phyloP scores from a whole-genome alignment of 805 yeast genomes.

The Yarrowia yakushimensis region DNA sequence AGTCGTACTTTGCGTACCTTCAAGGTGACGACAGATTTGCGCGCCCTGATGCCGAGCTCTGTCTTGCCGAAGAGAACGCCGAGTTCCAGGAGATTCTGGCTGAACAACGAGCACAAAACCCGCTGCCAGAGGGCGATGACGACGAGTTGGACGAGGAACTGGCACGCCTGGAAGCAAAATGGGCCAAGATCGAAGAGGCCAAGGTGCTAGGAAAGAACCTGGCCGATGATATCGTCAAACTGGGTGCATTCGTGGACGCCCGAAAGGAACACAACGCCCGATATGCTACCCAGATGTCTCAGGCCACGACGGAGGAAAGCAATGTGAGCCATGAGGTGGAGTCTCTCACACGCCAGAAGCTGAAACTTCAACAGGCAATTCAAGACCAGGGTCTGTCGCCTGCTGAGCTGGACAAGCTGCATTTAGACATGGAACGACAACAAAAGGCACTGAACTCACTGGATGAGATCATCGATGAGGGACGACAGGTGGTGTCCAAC shows the following conservation, averaged over 20 bases:
- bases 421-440: slow-evolving; percentile 57
- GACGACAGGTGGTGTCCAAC: slow-evolving; percentile 45
- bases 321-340: slow-evolving; percentile 38
- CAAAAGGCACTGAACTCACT: slow-evolving; percentile 51
- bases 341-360: slow-evolving; percentile 41
- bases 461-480: slow-evolving; percentile 46
- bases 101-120: slow-evolving; percentile 1
- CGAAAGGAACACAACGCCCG: slow-evolving; percentile 61
- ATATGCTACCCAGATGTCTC: slow-evolving; percentile 60
- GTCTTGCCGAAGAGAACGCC: slow-evolving; percentile 18
- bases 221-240: slow-evolving; percentile 66
- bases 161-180: slow-evolving; percentile 57
- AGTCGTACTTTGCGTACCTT: slow-evolving; percentile 19
- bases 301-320: slow-evolving; percentile 50
- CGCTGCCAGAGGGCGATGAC: slow-evolving; percentile 41
- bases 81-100: slow-evolving; percentile 18
- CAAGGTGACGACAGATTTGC: slow-evolving; percentile 19
- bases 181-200: slow-evolving; percentile 51
- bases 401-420: slow-evolving; percentile 59
- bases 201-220: slow-evolving; percentile 59
- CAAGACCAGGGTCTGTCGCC: slow-evolving; percentile 57
- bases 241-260: slow-evolving; percentile 64
- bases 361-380: slow-evolving; percentile 46
- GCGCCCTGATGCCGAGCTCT: slow-evolving; percentile 16
- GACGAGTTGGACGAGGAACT: slow-evolving; percentile 48